These are phyloP conservation scores for Trichosanthes cucumerina DNA, from an alignment of 306 rosid species.

Conservation along the genomic window DNA sequence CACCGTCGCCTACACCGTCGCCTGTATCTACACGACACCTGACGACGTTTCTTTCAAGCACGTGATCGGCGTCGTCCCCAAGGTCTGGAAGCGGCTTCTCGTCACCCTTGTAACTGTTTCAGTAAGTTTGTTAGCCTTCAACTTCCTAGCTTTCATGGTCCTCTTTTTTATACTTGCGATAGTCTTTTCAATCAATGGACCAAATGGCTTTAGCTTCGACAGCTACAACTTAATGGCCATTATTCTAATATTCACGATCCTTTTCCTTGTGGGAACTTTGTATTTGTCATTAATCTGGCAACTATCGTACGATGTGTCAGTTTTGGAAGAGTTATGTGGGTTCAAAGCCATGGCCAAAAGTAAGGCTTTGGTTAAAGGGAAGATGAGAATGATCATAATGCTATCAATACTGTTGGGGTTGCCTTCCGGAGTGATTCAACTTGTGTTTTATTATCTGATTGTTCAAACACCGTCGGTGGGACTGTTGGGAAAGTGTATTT, in stretches of 20 bases:
- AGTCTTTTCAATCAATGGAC: neutral
- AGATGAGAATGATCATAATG: slow-evolving; percentile 21
- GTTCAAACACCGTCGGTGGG: slow-evolving; percentile 20
- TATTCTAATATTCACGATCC: neutral
- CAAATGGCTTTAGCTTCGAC: neutral
- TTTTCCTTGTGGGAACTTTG: slow-evolving; percentile 26
- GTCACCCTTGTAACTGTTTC: slow-evolving; percentile 13
- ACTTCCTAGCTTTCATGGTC: slow-evolving; percentile 24
- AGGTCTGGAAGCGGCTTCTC: slow-evolving; percentile 22
- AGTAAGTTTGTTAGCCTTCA: neutral
- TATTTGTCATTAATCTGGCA: slow-evolving; percentile 52
- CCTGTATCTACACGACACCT: slow-evolving; percentile 11
- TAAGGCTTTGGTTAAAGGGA: slow-evolving; percentile 46
- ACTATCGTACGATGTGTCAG: slow-evolving; percentile 45
- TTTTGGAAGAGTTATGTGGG: slow-evolving; percentile 55
- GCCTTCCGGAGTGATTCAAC: neutral
- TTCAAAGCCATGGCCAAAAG: slow-evolving; percentile 56
- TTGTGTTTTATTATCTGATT: slow-evolving; percentile 24
- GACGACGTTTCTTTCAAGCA: slow-evolving; percentile 15
- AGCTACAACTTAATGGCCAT: neutral
- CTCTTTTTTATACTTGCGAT: slow-evolving; percentile 44
- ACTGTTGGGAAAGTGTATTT: slow-evolving; percentile 8
- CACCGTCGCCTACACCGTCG: slow-evolving; percentile 19
- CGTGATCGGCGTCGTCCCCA: neutral
- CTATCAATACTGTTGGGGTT: slow-evolving; percentile 14